phyloP scores from a whole-genome alignment of 257 asterid genomes.

The Plantago ovata region DNA sequence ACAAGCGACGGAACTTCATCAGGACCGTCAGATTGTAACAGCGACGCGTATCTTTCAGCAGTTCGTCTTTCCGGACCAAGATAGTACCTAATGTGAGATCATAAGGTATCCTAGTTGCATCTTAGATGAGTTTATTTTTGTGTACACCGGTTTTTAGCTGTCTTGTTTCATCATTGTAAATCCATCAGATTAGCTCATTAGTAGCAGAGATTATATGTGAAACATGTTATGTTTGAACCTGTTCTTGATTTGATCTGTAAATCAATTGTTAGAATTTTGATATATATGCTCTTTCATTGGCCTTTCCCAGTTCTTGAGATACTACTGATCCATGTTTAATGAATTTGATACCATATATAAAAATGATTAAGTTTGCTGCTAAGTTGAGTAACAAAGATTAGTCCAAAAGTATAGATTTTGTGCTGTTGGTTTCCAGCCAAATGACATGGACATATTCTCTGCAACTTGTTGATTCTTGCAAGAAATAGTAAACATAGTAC shows the following conservation, averaged over 20 bases:
- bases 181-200: conserved; percentile 19
- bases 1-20: conserved; percentile 72
- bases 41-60: conserved; percentile 76
- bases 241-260: conserved; percentile 38
- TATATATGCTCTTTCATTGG: not conserved
- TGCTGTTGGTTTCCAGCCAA: not conserved
- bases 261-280: conserved; percentile 12
- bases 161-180: conserved; percentile 25
- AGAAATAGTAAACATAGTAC: conserved; percentile 2
- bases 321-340: not conserved
- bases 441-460: conserved; percentile 1
- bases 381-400: conserved; percentile 2
- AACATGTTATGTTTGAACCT: conserved; percentile 9
- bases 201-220: conserved; percentile 35
- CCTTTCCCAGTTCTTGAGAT: not conserved
- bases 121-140: conserved; percentile 21
- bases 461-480: conserved; percentile 5
- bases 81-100: conserved; percentile 32
- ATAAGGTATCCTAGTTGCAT: conserved; percentile 2
- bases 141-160: conserved; percentile 9
- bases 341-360: not conserved
- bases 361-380: conserved; percentile 1
- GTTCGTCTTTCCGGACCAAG: conserved; percentile 94
- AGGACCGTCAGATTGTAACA: conserved; percentile 80
- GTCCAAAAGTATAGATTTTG: not conserved